Evolutionary conservation across 140 eudicot species (phyloP), one percentile per base, ranked within the genome.

Genomic region (Senecio squalidus): DNA sequence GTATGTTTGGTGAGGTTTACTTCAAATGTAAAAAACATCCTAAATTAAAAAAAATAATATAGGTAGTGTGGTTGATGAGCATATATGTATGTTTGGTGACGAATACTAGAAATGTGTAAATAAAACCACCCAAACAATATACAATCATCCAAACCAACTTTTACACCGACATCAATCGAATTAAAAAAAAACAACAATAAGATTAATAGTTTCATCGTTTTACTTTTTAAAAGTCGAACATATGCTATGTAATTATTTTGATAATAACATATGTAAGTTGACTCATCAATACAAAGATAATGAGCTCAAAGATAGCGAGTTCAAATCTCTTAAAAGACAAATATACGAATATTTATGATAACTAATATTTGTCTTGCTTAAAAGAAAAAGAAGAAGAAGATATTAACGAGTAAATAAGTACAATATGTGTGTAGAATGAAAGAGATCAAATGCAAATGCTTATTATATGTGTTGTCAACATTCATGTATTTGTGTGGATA

Each of bases 31-130:
- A 40, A 59, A 59, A 13, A 26, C 18, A 31, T 17, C 44, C 44
- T 10, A 15, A 55, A 18, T 2, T 2, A 1, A 6, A 30, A 55
- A 29, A 55, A 28, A 7, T 8, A 55, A 28, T 16, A 16, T 39
- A 24, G 31, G 34, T 22, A 17, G 33, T 39, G 38, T 41, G 34
- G 24, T 39, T 40, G 51, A 59, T 22, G 51, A 25, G 17, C 25
- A 59, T 59, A 41, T 26, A 59, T 59, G 39, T 16, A 59, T 15
- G 26, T 59, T 59, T 59, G 66, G 66, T 59, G 53, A 40, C 16
- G 40, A 40, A 39, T 26, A 59, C 52, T 59, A 39, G 6, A 51
- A 58, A 23, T 10, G 52, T 15, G 43, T 23, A 59, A 24, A 59
- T 24, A 51, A 24, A 18, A 30, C 47, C 62, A 14, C 25, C 58